These are phyloP conservation scores for Hanseniaspora guilliermondii DNA, from an alignment of 805 yeast species.

Conservation along the genomic window DNA sequence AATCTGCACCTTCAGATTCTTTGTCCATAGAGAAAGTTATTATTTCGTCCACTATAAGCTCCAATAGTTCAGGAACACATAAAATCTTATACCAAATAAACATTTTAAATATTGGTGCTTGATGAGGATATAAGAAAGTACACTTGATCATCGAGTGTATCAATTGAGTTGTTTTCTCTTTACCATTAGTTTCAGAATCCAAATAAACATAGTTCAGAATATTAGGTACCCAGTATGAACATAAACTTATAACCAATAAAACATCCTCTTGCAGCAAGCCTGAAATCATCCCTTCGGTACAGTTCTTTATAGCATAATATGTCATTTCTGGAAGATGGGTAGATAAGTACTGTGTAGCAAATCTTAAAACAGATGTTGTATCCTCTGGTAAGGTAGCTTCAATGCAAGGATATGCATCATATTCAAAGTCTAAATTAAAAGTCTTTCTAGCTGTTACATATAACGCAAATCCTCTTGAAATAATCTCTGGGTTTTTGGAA, in stretches of 20 bases:
- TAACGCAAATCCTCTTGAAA: conserved; percentile 51
- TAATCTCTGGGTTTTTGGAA: conserved; percentile 44
- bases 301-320: conserved; percentile 35
- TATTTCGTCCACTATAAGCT: conserved; percentile 56
- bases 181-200: conserved; percentile 45
- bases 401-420: conserved; percentile 40
- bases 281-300: conserved; percentile 21
- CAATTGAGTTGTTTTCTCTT: conserved; percentile 46
- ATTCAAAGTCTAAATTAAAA: conserved; percentile 49
- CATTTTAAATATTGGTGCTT: conserved; percentile 43
- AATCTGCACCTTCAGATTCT: conserved; percentile 60
- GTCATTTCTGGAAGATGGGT: conserved; percentile 46
- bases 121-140: conserved; percentile 37
- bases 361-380: conserved; percentile 41
- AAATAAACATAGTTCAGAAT: conserved; percentile 45
- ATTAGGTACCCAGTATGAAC: conserved; percentile 66
- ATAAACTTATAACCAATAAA: conserved; percentile 21
- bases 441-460: conserved; percentile 49
- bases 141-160: conserved; percentile 50
- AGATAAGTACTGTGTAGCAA: conserved; percentile 33
- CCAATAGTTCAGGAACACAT: conserved; percentile 45
- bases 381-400: conserved; percentile 60
- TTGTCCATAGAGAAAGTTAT: conserved; percentile 62
- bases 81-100: conserved; percentile 59
- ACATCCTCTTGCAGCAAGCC: conserved; percentile 19